These are phyloP conservation scores for Phytomonas sp. DNA, from an alignment of 208 protist genomes.

Conservation along the genomic window DNA sequence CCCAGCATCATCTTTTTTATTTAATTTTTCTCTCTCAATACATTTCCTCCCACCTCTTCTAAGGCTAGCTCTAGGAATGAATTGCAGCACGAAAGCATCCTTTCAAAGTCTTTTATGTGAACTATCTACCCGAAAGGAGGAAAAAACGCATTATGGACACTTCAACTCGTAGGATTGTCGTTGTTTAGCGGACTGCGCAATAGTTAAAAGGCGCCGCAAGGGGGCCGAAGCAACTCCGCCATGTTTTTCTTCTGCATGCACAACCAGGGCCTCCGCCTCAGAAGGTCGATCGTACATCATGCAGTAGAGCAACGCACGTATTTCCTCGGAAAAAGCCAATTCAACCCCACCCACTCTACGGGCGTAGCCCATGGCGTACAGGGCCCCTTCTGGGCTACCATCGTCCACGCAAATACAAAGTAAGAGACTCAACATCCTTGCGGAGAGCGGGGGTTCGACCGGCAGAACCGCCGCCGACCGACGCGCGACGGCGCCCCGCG, in stretches of 20 bases:
- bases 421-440: constrained; percentile 50
- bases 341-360: constrained; percentile 53
- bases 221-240: constrained; percentile 26
- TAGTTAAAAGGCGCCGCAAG: constrained; percentile 38
- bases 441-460: constrained; percentile 26
- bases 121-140: not conserved
- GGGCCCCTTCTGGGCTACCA: constrained; percentile 54
- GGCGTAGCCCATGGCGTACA: constrained; percentile 58
- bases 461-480: constrained; percentile 16
- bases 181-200: constrained; percentile 8
- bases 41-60: not conserved
- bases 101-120: not conserved
- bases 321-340: constrained; percentile 46
- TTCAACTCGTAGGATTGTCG: not conserved
- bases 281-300: constrained; percentile 58
- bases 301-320: constrained; percentile 67
- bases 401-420: constrained; percentile 73
- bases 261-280: constrained; percentile 69
- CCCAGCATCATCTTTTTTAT: not conserved
- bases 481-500: constrained; percentile 22
- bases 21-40: not conserved
- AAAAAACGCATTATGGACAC: not conserved
- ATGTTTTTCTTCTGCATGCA: constrained; percentile 26
- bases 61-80: not conserved
- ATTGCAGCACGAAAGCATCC: not conserved